Evolutionary conservation across 1,139 yeast species (phyloP), one percentile per base, ranked within the genome.

Genomic region (Pneumocystis murina): DNA sequence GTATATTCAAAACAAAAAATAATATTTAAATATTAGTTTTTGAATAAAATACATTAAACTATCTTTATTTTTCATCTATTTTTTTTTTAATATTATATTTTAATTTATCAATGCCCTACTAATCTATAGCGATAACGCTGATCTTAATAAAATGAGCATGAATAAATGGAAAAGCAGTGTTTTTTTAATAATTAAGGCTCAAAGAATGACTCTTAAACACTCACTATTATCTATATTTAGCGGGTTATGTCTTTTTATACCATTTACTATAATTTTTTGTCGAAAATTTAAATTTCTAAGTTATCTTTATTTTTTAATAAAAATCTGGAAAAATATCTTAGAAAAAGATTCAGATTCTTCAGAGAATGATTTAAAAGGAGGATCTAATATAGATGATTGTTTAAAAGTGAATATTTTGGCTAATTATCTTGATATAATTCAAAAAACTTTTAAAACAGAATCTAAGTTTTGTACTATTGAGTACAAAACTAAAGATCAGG

Each of bases 1-100:
- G 91, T 68, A 77, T 75, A 36, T 92, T 91, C 75, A 89, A 86
- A 72, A 76, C 73, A 61, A 79, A 80, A 62, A 85, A 85, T 70
- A 77, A 78, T 40, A 72, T 82, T 59, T 61, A 17, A 20, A 3
- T 40, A 24, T 2, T 12, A 16, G 2, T 24, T 24, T 14, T 24
- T 6, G 6, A 24, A 12, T 12, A 24, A 24, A 24, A 48, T 24
- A 12, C 28, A 24, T 12, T 5, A 14, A 12, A 10, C 24, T 48
- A 24, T 5, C 12, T 24, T 2, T 28, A 48, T 48, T 24, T 48
- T 48, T 48, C 16, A 24, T 48, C 10, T 3, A 24, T 48, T 24
- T 48, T 48, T 48, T 48, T 48, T 24, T 48, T 24, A 24, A 12
- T 33, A 33, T 33, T 33, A 33, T 33, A 33, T 33, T 12, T 48